Conservation (phyloP, 1,284 basidiomycete genomes). For the Boletellus deceptivus region DNA sequence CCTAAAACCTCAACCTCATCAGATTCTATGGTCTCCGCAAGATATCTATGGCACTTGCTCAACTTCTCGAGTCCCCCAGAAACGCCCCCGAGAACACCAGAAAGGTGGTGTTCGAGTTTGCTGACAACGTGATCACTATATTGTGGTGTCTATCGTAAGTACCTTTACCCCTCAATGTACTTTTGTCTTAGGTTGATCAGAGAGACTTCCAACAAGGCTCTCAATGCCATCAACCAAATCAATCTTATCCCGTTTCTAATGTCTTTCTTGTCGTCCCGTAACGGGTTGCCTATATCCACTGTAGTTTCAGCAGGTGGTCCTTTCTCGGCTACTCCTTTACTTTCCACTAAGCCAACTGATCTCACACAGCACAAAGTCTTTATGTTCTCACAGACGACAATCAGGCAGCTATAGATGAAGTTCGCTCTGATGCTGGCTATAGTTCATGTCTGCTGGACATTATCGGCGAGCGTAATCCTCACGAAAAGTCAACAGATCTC, state of each 20-base stretch:
- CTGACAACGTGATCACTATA: constrained; percentile 88
- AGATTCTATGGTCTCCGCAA: constrained; percentile 30
- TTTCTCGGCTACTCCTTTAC: not conserved
- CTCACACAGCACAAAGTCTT: constrained; percentile 73
- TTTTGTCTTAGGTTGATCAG: constrained; percentile 44
- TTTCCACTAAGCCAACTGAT: constrained; percentile 4
- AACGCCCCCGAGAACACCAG: constrained; percentile 64
- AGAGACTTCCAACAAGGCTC: constrained; percentile 89
- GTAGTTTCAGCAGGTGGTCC: constrained; percentile 74
- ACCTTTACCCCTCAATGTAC: not conserved
- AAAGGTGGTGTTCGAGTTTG: constrained; percentile 79
- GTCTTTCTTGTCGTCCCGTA: constrained; percentile 73
- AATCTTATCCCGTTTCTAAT: constrained; percentile 77
- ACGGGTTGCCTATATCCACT: constrained; percentile 64
- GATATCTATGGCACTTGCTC: constrained; percentile 75
- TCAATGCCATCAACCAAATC: constrained; percentile 81
- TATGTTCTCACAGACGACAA: constrained; percentile 93
- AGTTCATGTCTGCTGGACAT: constrained; percentile 73
- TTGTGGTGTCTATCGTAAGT: constrained; percentile 92
- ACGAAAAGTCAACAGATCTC: constrained; percentile 46
- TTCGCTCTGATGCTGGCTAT: constrained; percentile 62
- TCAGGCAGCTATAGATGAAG: constrained; percentile 56
- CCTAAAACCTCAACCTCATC: constrained; percentile 3
- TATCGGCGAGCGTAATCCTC: constrained; percentile 40
- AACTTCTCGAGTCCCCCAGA: constrained; percentile 60